Base-by-base conservation (phyloP, 1,139 yeast species). In the Eremothecium gossypii region DNA sequence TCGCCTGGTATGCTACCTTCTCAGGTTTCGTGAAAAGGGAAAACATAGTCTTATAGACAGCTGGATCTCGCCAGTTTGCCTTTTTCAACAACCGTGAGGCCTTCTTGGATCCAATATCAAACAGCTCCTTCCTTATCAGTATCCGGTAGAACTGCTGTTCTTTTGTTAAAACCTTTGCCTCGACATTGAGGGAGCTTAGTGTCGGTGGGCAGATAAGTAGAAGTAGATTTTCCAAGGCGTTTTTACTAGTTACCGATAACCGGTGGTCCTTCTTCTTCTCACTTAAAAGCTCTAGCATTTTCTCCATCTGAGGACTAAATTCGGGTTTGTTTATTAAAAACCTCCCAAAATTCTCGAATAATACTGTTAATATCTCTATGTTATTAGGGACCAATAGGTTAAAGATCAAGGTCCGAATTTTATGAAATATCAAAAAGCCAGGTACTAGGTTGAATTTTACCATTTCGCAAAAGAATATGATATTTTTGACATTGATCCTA, bases 381-480 rank as follows among this genome's bases (percentile, higher is more conserved):
- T 81, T 82, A 49, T 74, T 74, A 34, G 67, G 68, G 0, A 74
- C 67, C n/a, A 71, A 65, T 41, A 83, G 61, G 45, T 73, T 71
- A 44, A 75, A 47, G 1, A 81, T 74, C 47, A 82, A 63, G 1
- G 70, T 64, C 48, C 83, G 68, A 42, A 83, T 73, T 55, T 78
- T 82, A 60, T 86, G 91, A 58, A 86, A 83, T 4, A 81, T 70
- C 42, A 81, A 69, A 60, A 76, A 82, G 14, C 69, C 67, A 0
- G 95, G 93, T n/a, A 87, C 69, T 50, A 86, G 60, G 49, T 75
- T 77, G 60, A 87, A 89, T 57, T 84, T 85, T 38, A 82, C 74
- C 65, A 87, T 66, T 55, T 89, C 96, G 40, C 79, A 68, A 49
- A 84, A 79, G 48, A 82, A 81, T 30, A 72, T 68, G 32, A 83